phyloP scores from a whole-genome alignment of 2,329 filamentous ascomycete species.

The Magnaporthiopsis incrustans region DNA sequence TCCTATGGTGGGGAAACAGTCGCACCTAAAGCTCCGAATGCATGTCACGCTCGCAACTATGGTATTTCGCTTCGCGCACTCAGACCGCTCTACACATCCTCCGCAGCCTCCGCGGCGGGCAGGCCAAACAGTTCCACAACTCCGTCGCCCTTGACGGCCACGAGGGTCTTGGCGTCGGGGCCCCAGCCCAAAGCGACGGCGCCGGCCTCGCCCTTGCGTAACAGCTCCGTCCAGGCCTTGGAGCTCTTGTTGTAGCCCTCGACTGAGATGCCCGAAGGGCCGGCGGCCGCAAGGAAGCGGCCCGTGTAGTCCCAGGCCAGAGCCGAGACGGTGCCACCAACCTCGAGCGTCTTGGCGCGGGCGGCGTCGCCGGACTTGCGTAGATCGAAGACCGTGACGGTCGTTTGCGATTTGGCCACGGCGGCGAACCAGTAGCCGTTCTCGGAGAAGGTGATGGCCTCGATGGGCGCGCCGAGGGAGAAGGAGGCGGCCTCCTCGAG shows the following conservation, averaged over 20 bases:
- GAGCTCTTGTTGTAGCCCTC: conserved; percentile 81
- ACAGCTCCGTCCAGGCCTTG: conserved; percentile 83
- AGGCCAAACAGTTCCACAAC: conserved; percentile 36
- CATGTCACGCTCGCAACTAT: background rate
- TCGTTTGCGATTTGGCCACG: conserved; percentile 66
- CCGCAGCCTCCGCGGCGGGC: conserved; percentile 2
- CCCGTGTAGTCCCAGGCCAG: conserved; percentile 92
- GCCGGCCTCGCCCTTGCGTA: conserved; percentile 63
- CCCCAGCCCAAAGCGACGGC: conserved; percentile 75
- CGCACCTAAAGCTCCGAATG: background rate
- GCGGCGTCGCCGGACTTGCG: conserved; percentile 81
- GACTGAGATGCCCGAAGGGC: conserved; percentile 72
- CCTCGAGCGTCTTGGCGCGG: conserved; percentile 76
- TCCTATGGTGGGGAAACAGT: background rate
- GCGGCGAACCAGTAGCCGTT: conserved; percentile 96
- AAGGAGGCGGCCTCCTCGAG: conserved; percentile 72
- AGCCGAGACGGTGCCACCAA: conserved; percentile 68
- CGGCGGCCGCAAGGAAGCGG: conserved; percentile 80
- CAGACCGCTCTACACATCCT: background rate
- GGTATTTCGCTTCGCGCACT: background rate
- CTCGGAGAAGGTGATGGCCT: conserved; percentile 80
- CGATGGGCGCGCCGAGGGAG: conserved; percentile 58
- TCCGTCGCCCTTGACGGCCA: conserved; percentile 69
- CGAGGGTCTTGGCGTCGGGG: conserved; percentile 60
- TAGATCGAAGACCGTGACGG: conserved; percentile 82